Evolutionary conservation across 768 basidiomycete genomes (phyloP).

Genomic region (Hemileccinum rubropunctum): DNA sequence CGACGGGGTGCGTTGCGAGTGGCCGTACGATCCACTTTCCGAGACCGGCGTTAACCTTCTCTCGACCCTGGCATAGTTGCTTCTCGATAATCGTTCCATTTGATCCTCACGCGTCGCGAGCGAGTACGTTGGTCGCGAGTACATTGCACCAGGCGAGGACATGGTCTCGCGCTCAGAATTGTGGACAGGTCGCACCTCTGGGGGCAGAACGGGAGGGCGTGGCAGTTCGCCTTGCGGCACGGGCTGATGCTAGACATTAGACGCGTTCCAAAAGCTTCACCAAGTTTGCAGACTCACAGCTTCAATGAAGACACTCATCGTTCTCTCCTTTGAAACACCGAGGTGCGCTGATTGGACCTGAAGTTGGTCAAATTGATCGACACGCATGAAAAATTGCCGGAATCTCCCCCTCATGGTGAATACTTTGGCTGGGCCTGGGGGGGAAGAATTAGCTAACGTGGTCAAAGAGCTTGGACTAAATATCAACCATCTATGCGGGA

Average conservation of each 20-base stretch:
- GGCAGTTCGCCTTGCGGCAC: constrained; percentile 26
- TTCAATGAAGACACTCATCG: constrained; percentile 59
- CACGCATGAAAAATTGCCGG: constrained; percentile 64
- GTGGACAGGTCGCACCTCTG: constrained; percentile 6
- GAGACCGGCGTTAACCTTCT: constrained; percentile 15
- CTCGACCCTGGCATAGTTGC: constrained; percentile 11
- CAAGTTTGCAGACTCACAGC: constrained; percentile 37
- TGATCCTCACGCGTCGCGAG: constrained; percentile 26
- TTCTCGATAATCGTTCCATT: constrained; percentile 27
- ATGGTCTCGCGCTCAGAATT: constrained; percentile 18
- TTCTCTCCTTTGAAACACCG: constrained; percentile 49
- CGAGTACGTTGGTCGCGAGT: constrained; percentile 6
- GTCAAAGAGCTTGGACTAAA: not conserved
- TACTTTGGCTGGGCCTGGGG: constrained; percentile 62
- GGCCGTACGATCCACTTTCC: constrained; percentile 17
- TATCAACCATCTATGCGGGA: constrained; percentile 67
- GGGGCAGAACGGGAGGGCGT: constrained; percentile 13
- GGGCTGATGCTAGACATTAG: constrained; percentile 21
- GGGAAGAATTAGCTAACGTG: not conserved
- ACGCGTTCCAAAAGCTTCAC: not conserved
- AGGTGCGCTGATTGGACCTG: constrained; percentile 57
- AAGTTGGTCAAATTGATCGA: constrained; percentile 49
- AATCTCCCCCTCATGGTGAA: constrained; percentile 67
- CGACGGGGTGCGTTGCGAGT: constrained; percentile 12
- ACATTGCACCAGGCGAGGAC: constrained; percentile 2